Base-by-base conservation (phyloP, 208 protist species). In the Angomonas deanei region DNA sequence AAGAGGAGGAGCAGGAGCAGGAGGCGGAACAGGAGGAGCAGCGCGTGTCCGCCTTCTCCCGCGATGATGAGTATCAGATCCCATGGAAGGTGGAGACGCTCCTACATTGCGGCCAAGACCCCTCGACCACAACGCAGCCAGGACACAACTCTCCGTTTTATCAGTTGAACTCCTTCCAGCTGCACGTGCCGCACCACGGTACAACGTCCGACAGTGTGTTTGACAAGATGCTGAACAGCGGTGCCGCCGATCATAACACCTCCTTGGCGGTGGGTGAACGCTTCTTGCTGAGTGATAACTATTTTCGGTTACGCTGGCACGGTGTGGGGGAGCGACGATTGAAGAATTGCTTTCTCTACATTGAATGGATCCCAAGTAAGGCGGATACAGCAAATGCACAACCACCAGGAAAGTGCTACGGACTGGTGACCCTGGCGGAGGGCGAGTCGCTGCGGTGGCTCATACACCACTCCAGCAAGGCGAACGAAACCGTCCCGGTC, bases 281-380 rank as follows among this genome's bases (percentile, higher is more conserved):
- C 58, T 70, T 91, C 46, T 65, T 89, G 46, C 59, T 97, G 19
- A 93, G 90, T 34, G 84, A 97, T 65, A 98, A 98, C 78, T 97
- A 93, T 71, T 97, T 96, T 78, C 85, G 91, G 11, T 66, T 85
- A 34, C 58, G 76, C 13, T 97, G 85, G 92, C 69, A 85, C 36
- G 92, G 88, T 15, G 67, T 83, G 1, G 86, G 86, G 4, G 85
- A 93, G 66, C 78, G 96, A 5, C 82, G 93, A 5, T 84, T 98
- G 54, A 97, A 97, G 75, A 97, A 97, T 65, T 80, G 86, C 13
- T 75, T 87, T 23, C 70, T 97, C 30, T 84, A 93, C 36, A 46
- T 97, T 3, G 91, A 97, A 53, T 97, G 94, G 93, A 36, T 81
- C 21, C 92, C 90, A 1, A 21, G 39, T n/a, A 4, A 19, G 34